These are phyloP conservation scores for Globisporangium radiosum DNA, from an alignment of 352 stramenopile species.

Conservation along the genomic window DNA sequence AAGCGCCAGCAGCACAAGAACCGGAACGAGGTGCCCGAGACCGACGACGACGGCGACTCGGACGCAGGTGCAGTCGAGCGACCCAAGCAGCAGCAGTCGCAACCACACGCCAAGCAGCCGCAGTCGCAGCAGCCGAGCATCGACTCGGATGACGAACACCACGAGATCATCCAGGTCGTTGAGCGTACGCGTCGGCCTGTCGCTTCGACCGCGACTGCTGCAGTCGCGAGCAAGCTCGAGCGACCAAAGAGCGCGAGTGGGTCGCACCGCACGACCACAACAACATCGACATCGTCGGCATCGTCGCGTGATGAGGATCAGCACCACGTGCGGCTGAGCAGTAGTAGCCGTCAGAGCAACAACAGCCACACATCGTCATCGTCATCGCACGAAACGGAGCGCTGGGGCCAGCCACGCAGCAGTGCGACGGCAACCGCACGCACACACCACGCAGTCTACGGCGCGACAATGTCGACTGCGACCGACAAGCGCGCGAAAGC, in stretches of 20 bases:
- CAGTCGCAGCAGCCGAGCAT: constrained; percentile 16
- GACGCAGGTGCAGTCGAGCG: constrained; percentile 19
- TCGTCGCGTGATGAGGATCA: constrained; percentile 26
- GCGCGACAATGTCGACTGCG: constrained; percentile 31
- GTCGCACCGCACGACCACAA: constrained; percentile 8
- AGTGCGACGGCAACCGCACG: constrained; percentile 17
- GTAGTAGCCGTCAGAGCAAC: constrained; percentile 10
- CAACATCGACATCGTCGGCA: too few species aligned
- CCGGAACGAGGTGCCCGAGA: constrained; percentile 31
- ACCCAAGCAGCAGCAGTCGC: constrained; percentile 15
- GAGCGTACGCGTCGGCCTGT: constrained; percentile 23
- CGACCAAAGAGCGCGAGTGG: constrained; percentile 37
- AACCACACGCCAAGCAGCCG: not conserved
- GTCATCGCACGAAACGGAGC: constrained; percentile 27
- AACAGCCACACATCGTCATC: constrained; percentile 28
- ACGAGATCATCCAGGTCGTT: constrained; percentile 31
- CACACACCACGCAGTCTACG: constrained; percentile 25
- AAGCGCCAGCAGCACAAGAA: constrained; percentile 12
- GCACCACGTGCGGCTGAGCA: constrained; percentile 6
- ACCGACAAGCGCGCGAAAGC: constrained; percentile 17
- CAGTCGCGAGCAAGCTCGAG: constrained; percentile 19
- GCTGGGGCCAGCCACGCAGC: constrained; percentile 41
- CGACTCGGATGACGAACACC: constrained; percentile 30
- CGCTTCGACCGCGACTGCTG: constrained; percentile 6
- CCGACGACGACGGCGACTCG: constrained; percentile 31